These are phyloP conservation scores for Phytophthora ohioensis DNA, from an alignment of 352 stramenopile genomes.

Conservation along the genomic window DNA sequence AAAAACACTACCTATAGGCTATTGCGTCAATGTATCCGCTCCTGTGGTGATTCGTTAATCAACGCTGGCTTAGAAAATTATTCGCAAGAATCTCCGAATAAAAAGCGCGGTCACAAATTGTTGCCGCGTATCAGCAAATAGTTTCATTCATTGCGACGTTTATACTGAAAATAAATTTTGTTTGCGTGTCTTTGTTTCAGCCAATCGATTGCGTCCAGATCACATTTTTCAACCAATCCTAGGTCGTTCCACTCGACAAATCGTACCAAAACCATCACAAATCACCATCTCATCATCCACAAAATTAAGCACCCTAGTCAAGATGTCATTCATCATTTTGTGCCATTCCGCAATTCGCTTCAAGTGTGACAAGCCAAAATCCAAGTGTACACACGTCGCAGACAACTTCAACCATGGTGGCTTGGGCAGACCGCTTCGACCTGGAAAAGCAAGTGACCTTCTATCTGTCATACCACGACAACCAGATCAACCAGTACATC, in stretches of 20 bases:
- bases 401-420: slow-evolving; percentile 32
- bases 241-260: neutral
- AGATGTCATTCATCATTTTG: neutral
- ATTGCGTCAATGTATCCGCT: too few species aligned
- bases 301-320: neutral
- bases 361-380: slow-evolving; percentile 21
- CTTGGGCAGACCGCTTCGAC: slow-evolving; percentile 70
- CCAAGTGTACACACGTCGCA: slow-evolving; percentile 34
- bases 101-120: too few species aligned
- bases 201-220: slow-evolving; percentile 4
- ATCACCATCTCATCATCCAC: neutral
- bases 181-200: slow-evolving; percentile 14
- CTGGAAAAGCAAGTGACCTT: slow-evolving; percentile 87
- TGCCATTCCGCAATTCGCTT: slow-evolving; percentile 28
- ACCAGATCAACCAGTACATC: slow-evolving; percentile 83
- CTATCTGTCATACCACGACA: slow-evolving; percentile 89
- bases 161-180: neutral
- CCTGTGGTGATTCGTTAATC: too few species aligned
- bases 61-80: too few species aligned
- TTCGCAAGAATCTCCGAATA: too few species aligned
- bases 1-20: too few species aligned
- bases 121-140: too few species aligned
- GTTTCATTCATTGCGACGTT: too few species aligned
- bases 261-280: too few species aligned
- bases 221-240: slow-evolving; percentile 2